Conservation (phyloP, 2,329 filamentous ascomycete genomes). For the Sporothrix pseudoabietina region DNA sequence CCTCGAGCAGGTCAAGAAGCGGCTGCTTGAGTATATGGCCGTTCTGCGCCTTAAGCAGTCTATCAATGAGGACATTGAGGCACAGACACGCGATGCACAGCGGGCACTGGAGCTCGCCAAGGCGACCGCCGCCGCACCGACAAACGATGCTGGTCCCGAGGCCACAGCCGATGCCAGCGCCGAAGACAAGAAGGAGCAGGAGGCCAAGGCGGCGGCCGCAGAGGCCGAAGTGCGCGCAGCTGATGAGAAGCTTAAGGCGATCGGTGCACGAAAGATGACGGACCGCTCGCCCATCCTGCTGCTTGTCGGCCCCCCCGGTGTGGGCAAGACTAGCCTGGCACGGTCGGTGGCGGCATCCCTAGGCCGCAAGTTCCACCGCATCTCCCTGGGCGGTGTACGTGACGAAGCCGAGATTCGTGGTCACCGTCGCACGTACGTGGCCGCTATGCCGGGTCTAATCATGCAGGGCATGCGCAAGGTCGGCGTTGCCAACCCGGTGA, state of each 20-base stretch:
- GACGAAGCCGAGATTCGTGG: slow-evolving; percentile 97
- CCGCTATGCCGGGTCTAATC: slow-evolving; percentile 96
- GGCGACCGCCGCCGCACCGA: slow-evolving; percentile 42
- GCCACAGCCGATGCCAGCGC: slow-evolving; percentile 21
- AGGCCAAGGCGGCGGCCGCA: slow-evolving; percentile 12
- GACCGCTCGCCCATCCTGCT: slow-evolving; percentile 97
- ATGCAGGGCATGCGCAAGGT: slow-evolving; percentile 95
- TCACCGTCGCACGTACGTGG: slow-evolving; percentile 92
- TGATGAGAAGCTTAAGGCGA: slow-evolving; percentile 69
- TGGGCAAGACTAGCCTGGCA: slow-evolving; percentile 93
- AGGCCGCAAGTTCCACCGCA: slow-evolving; percentile 93
- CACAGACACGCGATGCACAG: slow-evolving; percentile 70
- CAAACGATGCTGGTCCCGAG: slow-evolving; percentile 31
- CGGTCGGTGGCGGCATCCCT: slow-evolving; percentile 90
- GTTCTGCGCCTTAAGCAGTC: slow-evolving; percentile 95
- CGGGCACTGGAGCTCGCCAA: slow-evolving; percentile 55
- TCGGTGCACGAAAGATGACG: slow-evolving; percentile 80
- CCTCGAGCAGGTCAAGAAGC: slow-evolving; percentile 95
- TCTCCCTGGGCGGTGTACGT: slow-evolving; percentile 91
- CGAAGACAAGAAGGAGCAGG: slow-evolving; percentile 16
- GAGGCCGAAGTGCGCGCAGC: slow-evolving; percentile 46
- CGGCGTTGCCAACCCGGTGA: slow-evolving; percentile 91
- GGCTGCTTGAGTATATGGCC: slow-evolving; percentile 90
- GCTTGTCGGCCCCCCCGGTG: slow-evolving; percentile 88
- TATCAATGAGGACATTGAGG: slow-evolving; percentile 79